phyloP scores from a whole-genome alignment of 768 basidiomycete genomes.

The Saitozyma podzolica region DNA sequence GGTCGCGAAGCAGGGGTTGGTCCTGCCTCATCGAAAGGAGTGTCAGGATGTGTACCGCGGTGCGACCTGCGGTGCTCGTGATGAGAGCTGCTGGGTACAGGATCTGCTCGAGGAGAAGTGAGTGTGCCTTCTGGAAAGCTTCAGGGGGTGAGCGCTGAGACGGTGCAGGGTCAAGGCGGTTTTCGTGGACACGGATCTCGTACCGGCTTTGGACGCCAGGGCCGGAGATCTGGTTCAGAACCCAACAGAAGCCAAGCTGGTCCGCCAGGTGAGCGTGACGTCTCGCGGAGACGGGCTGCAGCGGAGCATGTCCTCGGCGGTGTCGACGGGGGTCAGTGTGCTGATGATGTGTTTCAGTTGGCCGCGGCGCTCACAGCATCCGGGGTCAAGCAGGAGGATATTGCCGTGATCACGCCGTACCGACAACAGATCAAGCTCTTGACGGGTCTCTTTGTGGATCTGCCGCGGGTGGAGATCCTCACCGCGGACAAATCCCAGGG shows the following conservation, averaged over 20 bases:
- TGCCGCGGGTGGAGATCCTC: slow-evolving; percentile 66
- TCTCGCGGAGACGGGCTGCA: too few species aligned
- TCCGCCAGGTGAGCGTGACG: slow-evolving; percentile 52
- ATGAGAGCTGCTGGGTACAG: slow-evolving; percentile 68
- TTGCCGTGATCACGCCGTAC: slow-evolving; percentile 88
- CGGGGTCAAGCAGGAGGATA: slow-evolving; percentile 68
- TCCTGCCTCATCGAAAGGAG: slow-evolving; percentile 58
- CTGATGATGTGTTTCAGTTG: slow-evolving; percentile 56
- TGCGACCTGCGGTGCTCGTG: background rate
- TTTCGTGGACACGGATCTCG: slow-evolving; percentile 86
- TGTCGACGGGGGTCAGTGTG: background rate
- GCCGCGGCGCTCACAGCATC: slow-evolving; percentile 65
- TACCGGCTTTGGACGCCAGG: slow-evolving; percentile 76
- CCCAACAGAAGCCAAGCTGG: slow-evolving; percentile 65
- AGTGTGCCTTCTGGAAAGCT: slow-evolving; percentile 21
- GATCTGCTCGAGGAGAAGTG: slow-evolving; percentile 66
- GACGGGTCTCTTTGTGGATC: slow-evolving; percentile 63
- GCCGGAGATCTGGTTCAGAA: slow-evolving; percentile 91
- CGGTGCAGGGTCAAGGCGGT: slow-evolving; percentile 71
- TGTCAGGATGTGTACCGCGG: slow-evolving; percentile 16
- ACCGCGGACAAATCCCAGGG: slow-evolving; percentile 95
- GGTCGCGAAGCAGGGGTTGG: slow-evolving; percentile 65
- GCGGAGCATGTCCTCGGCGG: background rate
- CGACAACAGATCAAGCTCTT: slow-evolving; percentile 93
- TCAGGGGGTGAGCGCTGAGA: slow-evolving; percentile 6